These are phyloP conservation scores for Arthromyces matolae DNA, from an alignment of 768 basidiomycete species.

Conservation along the genomic window DNA sequence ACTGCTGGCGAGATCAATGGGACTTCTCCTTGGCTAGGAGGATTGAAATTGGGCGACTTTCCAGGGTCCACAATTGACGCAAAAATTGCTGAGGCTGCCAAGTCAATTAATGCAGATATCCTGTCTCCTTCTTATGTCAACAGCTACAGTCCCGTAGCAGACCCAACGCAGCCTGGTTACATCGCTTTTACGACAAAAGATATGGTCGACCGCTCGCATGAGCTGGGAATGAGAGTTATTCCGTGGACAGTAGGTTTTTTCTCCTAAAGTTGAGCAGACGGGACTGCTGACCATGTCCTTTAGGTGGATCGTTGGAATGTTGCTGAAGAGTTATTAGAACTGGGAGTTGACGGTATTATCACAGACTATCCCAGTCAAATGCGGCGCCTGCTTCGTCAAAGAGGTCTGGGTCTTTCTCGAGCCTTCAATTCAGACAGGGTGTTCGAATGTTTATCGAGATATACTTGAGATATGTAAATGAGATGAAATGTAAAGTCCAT, in stretches of 20 bases:
- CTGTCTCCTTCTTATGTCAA: constrained; percentile 57
- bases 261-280: not conserved
- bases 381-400: constrained; percentile 53
- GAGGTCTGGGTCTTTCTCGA: constrained; percentile 50
- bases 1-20: constrained; percentile 35
- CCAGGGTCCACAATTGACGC: constrained; percentile 54
- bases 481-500: not conserved
- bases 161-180: constrained; percentile 42
- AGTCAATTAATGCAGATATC: constrained; percentile 57
- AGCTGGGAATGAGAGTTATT: constrained; percentile 57
- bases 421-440: constrained; percentile 58
- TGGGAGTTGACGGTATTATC: constrained; percentile 74
- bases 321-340: constrained; percentile 54
- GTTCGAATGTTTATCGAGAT: constrained; percentile 48
- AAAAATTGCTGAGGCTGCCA: constrained; percentile 67
- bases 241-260: constrained; percentile 65
- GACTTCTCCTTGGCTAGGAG: constrained; percentile 66
- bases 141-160: constrained; percentile 33
- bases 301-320: constrained; percentile 63
- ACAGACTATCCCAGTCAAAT: constrained; percentile 67
- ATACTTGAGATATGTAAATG: constrained; percentile 1
- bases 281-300: not conserved
- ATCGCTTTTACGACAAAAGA: constrained; percentile 58
- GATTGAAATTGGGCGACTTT: constrained; percentile 59
- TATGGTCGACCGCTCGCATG: constrained; percentile 68